A percentile compares a stretch with the other conserved stretches of the same genome.
These are phyloP conservation scores for Nemophila menziesii DNA, from an alignment of 257 asterid species.

Conservation along the genomic window DNA sequence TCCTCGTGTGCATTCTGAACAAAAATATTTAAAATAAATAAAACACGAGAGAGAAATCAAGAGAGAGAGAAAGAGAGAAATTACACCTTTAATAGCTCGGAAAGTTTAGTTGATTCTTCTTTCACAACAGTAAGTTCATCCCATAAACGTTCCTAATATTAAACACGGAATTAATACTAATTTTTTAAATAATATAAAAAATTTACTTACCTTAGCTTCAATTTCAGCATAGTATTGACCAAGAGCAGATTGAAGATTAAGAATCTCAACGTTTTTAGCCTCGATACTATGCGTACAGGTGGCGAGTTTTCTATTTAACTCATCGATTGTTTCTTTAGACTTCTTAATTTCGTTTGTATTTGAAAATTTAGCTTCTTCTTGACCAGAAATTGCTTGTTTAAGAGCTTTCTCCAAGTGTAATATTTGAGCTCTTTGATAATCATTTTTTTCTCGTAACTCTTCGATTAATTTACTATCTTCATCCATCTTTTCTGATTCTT, in stretches of 20 bases:
- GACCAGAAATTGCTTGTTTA: constrained; percentile 49
- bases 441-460: constrained; percentile 64
- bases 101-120: constrained; percentile 65
- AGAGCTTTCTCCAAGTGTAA: constrained; percentile 67
- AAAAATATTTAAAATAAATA: constrained; percentile 9
- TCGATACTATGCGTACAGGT: constrained; percentile 60
- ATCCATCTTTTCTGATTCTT: constrained; percentile 98
- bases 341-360: constrained; percentile 46
- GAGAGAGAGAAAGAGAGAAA: constrained; percentile 9
- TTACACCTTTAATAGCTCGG: constrained; percentile 62
- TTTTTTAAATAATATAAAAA: too few species aligned
- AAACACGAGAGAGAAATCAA: not conserved
- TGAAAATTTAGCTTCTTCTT: constrained; percentile 56
- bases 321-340: constrained; percentile 61
- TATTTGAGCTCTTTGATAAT: constrained; percentile 62
- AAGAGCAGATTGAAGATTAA: constrained; percentile 94
- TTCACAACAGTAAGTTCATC: constrained; percentile 58
- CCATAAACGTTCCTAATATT: constrained; percentile 64
- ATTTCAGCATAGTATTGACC: constrained; percentile 99
- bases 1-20: constrained; percentile 63
- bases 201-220: constrained; percentile 77
- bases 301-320: constrained; percentile 59
- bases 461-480: constrained; percentile 88
- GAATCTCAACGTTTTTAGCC: constrained; percentile 78
- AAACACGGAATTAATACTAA: too few species aligned